Evolutionary conservation across 805 yeast genomes (phyloP), one percentile per base, ranked within the genome.

Genomic region (Cyberlindnera bimundalis): DNA sequence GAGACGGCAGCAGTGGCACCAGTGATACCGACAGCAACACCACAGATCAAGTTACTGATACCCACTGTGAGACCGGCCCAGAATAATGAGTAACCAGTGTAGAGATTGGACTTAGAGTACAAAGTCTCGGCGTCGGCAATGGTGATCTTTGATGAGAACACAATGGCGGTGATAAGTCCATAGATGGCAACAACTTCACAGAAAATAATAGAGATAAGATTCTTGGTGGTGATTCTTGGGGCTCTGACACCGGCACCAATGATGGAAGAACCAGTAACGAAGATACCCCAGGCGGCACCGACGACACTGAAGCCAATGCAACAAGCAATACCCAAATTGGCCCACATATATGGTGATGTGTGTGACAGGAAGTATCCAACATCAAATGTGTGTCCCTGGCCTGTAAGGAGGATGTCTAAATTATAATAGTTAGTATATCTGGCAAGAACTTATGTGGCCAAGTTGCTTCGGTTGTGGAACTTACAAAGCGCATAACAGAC

Each of bases 261-360:
- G 53, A 93, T 86, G 21, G 96, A 80, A 1, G 96, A 74, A 29
- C 99, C 99, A 2, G 98, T 91, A 47, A 93, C 77, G 63, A 91
- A 93, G 52, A 93, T 93, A 50, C 99, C 99, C 99, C 99, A 93
- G 5, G 98, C 98, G 13, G 99, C 99, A 29, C 99, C 99, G 30
- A 90, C 83, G 13, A 93, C 97, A 35, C 95, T 82, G 45, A 93
- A 74, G 12, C 98, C 98, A 53, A 95, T 89, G 67, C 99, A 91
- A 37, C 80, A 67, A 13, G 85, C 82, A 48, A 93, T 88, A 40
- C 99, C 99, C 48, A 89, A 65, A 48, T 78, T 76, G 21, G 97
- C 98, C 98, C 98, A 93, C 83, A 93, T 78, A 62, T 93, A 93
- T 6, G 99, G 99, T 17, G 97, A 88, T 3, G 93, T 79, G 27